phyloP scores from a whole-genome alignment of 2,329 filamentous ascomycete genomes.

The Zasmidium cellare region DNA sequence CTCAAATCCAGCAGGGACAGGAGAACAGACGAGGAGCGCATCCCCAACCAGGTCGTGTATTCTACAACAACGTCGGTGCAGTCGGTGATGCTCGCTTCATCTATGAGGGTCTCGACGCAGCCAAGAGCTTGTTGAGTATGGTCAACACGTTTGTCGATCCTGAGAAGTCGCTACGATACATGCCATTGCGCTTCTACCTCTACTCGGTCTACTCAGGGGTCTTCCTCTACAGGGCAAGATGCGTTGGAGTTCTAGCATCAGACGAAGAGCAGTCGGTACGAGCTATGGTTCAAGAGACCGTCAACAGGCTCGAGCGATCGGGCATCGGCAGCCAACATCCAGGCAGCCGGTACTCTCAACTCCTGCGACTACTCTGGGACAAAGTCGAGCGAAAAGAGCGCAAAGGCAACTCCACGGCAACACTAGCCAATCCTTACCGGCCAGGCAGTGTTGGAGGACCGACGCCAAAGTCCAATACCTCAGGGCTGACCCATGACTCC shows the following conservation, averaged over 20 bases:
- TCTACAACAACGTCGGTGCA: constrained; percentile 52
- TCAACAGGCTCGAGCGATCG: constrained; percentile 45
- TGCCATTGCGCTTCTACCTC: constrained; percentile 51
- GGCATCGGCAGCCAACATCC: constrained; percentile 49
- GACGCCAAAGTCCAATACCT: constrained; percentile 28
- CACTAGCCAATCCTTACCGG: constrained; percentile 40
- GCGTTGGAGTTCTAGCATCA: constrained; percentile 47
- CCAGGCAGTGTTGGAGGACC: constrained; percentile 41
- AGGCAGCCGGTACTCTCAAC: constrained; percentile 47
- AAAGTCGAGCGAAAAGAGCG: constrained; percentile 42
- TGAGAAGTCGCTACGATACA: constrained; percentile 47
- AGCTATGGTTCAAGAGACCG: constrained; percentile 49
- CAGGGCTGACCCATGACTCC: constrained; percentile 32
- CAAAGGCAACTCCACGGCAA: constrained; percentile 24
- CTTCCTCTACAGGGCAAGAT: constrained; percentile 50
- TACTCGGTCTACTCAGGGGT: constrained; percentile 52
- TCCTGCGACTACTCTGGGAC: constrained; percentile 50
- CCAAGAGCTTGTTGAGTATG: constrained; percentile 51
- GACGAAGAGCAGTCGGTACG: constrained; percentile 50
- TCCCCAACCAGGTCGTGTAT: constrained; percentile 33
- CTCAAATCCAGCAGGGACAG: constrained; percentile 29
- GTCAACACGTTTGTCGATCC: constrained; percentile 53
- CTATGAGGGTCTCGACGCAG: constrained; percentile 52
- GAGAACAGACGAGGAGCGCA: constrained; percentile 21
- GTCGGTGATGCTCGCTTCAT: constrained; percentile 52